Conservation (phyloP, 257 asterid species). For the Fraxinus americana region DNA sequence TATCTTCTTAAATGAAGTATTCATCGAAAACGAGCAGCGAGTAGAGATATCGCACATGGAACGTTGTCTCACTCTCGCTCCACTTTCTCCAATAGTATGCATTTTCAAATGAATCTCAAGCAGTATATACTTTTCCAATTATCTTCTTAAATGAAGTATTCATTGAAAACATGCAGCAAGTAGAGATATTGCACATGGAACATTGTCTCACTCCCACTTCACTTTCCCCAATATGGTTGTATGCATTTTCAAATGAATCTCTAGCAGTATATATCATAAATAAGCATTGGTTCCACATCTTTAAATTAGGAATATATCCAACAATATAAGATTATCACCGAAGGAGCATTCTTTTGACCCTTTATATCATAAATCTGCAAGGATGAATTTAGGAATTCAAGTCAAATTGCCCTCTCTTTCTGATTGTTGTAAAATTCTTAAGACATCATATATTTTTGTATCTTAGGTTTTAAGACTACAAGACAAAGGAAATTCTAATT, state of each 20-base stretch:
- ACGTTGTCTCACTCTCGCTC: no score
- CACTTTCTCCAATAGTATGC: no score
- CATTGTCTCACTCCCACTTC: no score
- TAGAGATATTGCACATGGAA: no score
- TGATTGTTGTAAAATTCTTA: background rate
- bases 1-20: background rate
- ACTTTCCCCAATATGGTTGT: no score
- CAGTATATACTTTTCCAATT: background rate
- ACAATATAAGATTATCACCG: background rate
- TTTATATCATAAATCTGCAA: background rate
- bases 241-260: no score
- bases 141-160: background rate
- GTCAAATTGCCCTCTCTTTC: background rate
- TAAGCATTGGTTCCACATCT: background rate
- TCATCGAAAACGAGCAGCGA: no score
- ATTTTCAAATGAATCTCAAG: no score
- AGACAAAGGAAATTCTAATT: background rate
- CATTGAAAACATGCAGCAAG: no score
- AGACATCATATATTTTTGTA: background rate
- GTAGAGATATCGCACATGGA: no score
- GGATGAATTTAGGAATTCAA: background rate
- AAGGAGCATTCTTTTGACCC: background rate
- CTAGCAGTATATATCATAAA: no score
- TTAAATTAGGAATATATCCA: background rate
- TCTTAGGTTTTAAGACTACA: background rate